phyloP scores from a whole-genome alignment of 2,329 filamentous ascomycete genomes.

The Colletotrichum camelliae region DNA sequence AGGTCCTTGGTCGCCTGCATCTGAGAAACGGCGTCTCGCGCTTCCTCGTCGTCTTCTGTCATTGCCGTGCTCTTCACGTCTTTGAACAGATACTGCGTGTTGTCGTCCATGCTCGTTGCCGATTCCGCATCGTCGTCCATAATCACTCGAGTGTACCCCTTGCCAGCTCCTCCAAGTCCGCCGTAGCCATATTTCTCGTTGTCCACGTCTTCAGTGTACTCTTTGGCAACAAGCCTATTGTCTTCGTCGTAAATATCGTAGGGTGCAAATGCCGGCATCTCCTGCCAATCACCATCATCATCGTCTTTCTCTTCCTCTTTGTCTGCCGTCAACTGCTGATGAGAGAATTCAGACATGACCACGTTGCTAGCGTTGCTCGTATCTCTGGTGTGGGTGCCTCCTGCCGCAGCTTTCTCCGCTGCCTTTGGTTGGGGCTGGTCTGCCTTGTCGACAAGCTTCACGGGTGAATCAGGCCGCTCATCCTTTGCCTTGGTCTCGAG shows the following conservation, averaged over 20 bases:
- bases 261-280: conserved; percentile 90
- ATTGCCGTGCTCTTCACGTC: conserved; percentile 65
- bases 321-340: conserved; percentile 75
- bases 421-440: conserved; percentile 18
- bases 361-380: conserved; percentile 42
- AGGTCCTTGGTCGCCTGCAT: conserved; percentile 96
- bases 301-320: conserved; percentile 56
- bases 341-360: conserved; percentile 83
- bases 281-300: conserved; percentile 82
- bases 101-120: conserved; percentile 94
- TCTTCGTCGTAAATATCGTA: conserved; percentile 98
- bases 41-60: conserved; percentile 77
- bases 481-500: not conserved
- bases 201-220: conserved; percentile 76
- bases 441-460: conserved; percentile 12
- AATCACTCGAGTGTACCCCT: conserved; percentile 94
- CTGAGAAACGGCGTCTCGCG: conserved; percentile 84
- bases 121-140: conserved; percentile 95
- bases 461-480: not conserved
- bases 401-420: not conserved
- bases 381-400: conserved; percentile 29
- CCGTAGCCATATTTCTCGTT: conserved; percentile 72
- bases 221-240: conserved; percentile 83
- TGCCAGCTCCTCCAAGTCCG: conserved; percentile 86
- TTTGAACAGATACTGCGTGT: conserved; percentile 95